phyloP scores from a whole-genome alignment of 1,139 yeast species.

The Debaryomyces sp. region DNA sequence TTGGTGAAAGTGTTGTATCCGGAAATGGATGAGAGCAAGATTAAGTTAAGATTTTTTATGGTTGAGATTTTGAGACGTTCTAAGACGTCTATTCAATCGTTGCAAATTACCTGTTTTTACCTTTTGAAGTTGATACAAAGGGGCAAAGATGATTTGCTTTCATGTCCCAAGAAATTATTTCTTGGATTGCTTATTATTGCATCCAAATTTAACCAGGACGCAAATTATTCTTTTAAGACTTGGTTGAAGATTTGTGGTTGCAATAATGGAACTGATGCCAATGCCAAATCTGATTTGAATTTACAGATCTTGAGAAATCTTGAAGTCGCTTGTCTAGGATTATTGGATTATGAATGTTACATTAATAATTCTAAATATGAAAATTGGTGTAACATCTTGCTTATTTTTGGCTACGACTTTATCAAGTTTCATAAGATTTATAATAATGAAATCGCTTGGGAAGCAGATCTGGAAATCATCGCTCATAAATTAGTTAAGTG shows the following conservation, averaged over 20 bases:
- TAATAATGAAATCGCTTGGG: conserved; percentile 34
- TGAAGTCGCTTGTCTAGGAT: conserved; percentile 57
- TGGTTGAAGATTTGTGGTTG: conserved; percentile 79
- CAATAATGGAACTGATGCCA: conserved; percentile 21
- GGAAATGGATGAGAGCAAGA: conserved; percentile 21
- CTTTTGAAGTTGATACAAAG: conserved; percentile 47
- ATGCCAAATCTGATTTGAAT: conserved; percentile 18
- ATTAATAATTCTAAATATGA: conserved; percentile 53
- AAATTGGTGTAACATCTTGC: conserved; percentile 54
- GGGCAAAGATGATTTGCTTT: conserved; percentile 17
- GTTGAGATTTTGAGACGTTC: conserved; percentile 71
- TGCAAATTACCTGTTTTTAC: conserved; percentile 70
- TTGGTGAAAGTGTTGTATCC: conserved; percentile 40
- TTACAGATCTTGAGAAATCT: conserved; percentile 50
- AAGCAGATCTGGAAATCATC: conserved; percentile 23
- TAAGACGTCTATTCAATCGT: conserved; percentile 62
- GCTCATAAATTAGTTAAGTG: conserved; percentile 32
- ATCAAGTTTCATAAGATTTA: conserved; percentile 30
- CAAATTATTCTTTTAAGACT: conserved; percentile 66
- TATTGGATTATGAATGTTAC: conserved; percentile 59
- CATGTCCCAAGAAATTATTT: conserved; percentile 67
- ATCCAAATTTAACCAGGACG: conserved; percentile 73
- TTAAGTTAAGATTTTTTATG: conserved; percentile 48
- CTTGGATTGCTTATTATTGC: conserved; percentile 69
- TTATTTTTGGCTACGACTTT: conserved; percentile 50